phyloP scores from a whole-genome alignment of 1,284 basidiomycete species.

The Tremellales sp. region DNA sequence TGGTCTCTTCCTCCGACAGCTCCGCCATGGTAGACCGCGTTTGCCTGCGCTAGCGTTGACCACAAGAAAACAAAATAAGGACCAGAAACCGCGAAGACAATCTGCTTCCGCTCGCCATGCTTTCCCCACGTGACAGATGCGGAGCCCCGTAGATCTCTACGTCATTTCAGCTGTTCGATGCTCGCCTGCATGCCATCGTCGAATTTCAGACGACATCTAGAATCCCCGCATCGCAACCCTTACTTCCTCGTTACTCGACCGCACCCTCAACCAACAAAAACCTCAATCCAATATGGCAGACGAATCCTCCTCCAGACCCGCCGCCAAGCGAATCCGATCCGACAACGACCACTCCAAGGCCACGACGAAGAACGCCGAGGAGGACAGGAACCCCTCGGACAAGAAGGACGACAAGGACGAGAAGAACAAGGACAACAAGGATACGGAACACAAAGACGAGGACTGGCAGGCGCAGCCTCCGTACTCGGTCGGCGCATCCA shows the following conservation, averaged over 20 bases:
- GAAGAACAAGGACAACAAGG: conserved; percentile 12
- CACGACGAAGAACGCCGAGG: conserved; percentile 12
- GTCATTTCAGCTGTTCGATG: too few relatives aligned
- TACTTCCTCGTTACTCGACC: too few relatives aligned
- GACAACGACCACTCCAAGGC: conserved; percentile 30
- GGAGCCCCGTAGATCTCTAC: too few relatives aligned
- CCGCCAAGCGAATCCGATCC: conserved; percentile 25
- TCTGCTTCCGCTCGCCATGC: too few relatives aligned
- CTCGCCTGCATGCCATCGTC: too few relatives aligned
- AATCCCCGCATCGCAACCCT: too few relatives aligned
- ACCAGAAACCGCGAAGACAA: too few relatives aligned
- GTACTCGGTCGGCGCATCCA: conserved; percentile 16
- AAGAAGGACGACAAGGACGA: conserved; percentile 8
- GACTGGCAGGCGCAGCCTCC: conserved; percentile 28
- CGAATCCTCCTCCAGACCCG: conserved; percentile 18
- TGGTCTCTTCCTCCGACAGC: conserved; percentile 35
- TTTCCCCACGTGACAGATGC: too few relatives aligned
- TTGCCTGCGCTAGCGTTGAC: too few relatives aligned
- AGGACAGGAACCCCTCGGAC: background rate
- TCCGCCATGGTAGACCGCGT: conserved; percentile 14
- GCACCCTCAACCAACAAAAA: too few relatives aligned
- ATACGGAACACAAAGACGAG: conserved; percentile 18
- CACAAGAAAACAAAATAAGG: too few relatives aligned
- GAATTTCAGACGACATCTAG: too few relatives aligned
- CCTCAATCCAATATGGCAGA: conserved; percentile 1